A percentile compares a stretch with the other conserved stretches of the same genome.
Evolutionary conservation across 176 grass and related monocot species (phyloP).

Genomic region (Zizania latifolia): DNA sequence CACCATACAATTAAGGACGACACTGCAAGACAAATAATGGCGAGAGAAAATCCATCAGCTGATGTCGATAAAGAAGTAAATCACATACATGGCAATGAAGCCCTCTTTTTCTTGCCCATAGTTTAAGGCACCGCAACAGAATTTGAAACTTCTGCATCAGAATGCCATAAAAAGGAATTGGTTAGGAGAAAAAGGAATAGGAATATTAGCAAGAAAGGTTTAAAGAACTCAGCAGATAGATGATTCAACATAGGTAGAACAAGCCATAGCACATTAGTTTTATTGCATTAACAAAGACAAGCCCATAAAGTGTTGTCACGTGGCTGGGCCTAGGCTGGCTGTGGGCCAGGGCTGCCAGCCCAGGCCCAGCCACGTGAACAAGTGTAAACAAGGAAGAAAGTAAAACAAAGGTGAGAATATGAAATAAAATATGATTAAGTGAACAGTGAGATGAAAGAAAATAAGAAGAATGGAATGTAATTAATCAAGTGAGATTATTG

Average conservation of each 20-base stretch:
- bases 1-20: slow-evolving; percentile 16
- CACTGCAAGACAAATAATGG: not conserved
- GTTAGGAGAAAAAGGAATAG: not conserved
- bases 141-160: slow-evolving; percentile 56
- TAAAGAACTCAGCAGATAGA: slow-evolving; percentile 2
- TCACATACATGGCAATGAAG: slow-evolving; percentile 62
- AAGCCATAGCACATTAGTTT: not conserved
- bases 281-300: not conserved
- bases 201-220: not conserved
- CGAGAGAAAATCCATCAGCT: slow-evolving; percentile 1
- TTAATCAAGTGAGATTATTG: slow-evolving; percentile 3
- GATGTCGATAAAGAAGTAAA: not conserved
- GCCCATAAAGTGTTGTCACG: too few relatives aligned
- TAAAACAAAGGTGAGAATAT: not conserved
- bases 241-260: slow-evolving; percentile 12
- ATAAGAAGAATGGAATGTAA: not conserved
- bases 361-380: not conserved
- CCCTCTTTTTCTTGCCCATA: slow-evolving; percentile 67
- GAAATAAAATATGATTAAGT: not conserved
- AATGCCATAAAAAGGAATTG: slow-evolving; percentile 11
- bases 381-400: slow-evolving; percentile 5
- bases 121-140: slow-evolving; percentile 63
- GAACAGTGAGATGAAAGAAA: not conserved
- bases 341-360: too few relatives aligned
- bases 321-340: too few relatives aligned